phyloP scores from a whole-genome alignment of 495 filamentous ascomycete genomes.

The Xylaria nigripes region DNA sequence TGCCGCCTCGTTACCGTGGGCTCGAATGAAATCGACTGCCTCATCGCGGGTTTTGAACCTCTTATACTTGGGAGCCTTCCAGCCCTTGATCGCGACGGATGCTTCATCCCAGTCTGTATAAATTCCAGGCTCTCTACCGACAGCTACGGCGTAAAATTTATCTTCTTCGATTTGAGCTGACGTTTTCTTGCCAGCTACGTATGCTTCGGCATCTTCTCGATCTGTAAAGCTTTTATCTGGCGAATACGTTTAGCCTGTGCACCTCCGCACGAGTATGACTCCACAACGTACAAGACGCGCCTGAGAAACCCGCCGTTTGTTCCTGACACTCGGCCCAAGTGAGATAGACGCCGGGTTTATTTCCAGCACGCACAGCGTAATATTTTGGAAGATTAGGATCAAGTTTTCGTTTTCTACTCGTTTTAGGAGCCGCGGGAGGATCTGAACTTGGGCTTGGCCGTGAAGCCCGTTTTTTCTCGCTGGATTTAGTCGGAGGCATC shows the following conservation, averaged over 20 bases:
- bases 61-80: constrained; percentile 70
- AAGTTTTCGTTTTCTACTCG: constrained; percentile 36
- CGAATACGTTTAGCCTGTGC: not conserved
- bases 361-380: constrained; percentile 77
- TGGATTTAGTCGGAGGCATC: constrained; percentile 17
- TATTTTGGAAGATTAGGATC: constrained; percentile 53
- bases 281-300: constrained; percentile 61
- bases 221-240: constrained; percentile 79
- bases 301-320: constrained; percentile 79
- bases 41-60: constrained; percentile 70
- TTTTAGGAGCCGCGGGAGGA: constrained; percentile 5
- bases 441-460: constrained; percentile 1
- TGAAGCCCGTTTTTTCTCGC: constrained; percentile 13
- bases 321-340: constrained; percentile 72
- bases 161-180: constrained; percentile 20
- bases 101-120: constrained; percentile 83
- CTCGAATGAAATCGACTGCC: constrained; percentile 48
- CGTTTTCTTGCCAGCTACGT: constrained; percentile 53
- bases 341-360: constrained; percentile 77
- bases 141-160: constrained; percentile 75
- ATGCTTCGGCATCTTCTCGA: constrained; percentile 68
- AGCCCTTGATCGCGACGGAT: constrained; percentile 67
- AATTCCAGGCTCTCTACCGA: constrained; percentile 73
- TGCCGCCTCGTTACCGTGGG: constrained; percentile 45
- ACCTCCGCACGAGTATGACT: not conserved